Evolutionary conservation across 2,329 filamentous ascomycete genomes (phyloP), one percentile per base, ranked within the genome.

Genomic region (Cyclaneusma minus): DNA sequence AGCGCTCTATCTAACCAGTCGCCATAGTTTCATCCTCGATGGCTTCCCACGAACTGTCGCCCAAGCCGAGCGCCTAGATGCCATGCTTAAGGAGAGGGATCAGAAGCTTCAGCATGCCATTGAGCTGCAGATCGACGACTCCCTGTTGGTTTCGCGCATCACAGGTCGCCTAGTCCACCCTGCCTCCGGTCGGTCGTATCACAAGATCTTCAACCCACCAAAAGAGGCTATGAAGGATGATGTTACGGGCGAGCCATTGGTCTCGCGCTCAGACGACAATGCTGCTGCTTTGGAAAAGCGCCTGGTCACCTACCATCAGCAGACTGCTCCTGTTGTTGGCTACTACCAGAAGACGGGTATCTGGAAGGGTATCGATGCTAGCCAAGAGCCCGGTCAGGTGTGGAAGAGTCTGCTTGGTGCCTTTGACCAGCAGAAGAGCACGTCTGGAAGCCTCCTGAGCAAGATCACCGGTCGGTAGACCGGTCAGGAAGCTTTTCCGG

Each of bases 301-400:
- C 36, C 68, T 98, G 33, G 64, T 63, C 21, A 94, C 87, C 33
- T 98, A 98, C 60, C 89, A 98, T 62, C 63, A 71, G 40, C 89
- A 98, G 70, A 98, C 89, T 17, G 59, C 72, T 22, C 89, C 89
- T 12, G 89, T 98, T 25, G 85, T 93, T 36, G 67, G 73, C 32
- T 98, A 98, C 67, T 98, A 98, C 71, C 80, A 91, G 61, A 83
- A 84, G 59, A 92, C 81, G 25, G 85, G 85, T 42, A 94, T 98
- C 64, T 98, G 89, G 89, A 78, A 77, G 55, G 78, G 79, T 36
- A 71, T 98, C 45, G 89, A 98, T 52, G 89, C 89, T 38, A 91
- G 81, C 62, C 84, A 98, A 64, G 77, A 93, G 59, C 89, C 89
- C 12, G 81, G 82, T 24, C 76, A 85, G 55, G 89, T 98, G 35